phyloP scores from a whole-genome alignment of 257 asterid genomes.

The Solanum peruvianum region DNA sequence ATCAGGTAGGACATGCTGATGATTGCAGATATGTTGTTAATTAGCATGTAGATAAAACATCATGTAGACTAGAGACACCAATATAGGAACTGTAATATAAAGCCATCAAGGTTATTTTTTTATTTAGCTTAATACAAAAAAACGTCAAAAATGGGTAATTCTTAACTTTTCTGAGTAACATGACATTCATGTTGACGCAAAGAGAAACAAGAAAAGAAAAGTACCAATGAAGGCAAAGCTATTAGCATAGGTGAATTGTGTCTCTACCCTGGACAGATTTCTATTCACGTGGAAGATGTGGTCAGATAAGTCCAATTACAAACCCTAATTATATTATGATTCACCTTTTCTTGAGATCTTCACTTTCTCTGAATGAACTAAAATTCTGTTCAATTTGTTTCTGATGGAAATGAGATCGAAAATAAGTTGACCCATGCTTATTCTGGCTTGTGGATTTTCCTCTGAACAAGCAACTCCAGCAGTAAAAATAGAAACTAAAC shows the following conservation, averaged over 20 bases:
- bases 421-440: background rate
- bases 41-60: background rate
- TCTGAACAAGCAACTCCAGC: conserved; percentile 11
- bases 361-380: background rate
- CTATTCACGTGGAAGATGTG: background rate
- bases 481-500: conserved; percentile 7
- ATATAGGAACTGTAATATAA: background rate
- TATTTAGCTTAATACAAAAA: background rate
- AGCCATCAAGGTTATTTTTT: background rate
- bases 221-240: background rate
- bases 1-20: background rate
- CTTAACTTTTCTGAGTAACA: background rate
- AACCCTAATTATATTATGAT: background rate
- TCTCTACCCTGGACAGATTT: background rate
- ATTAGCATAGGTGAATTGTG: background rate
- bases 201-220: background rate
- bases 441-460: conserved; percentile 11
- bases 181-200: background rate
- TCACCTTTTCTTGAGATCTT: background rate
- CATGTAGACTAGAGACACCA: background rate
- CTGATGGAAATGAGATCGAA: conserved; percentile 1
- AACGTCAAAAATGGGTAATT: background rate
- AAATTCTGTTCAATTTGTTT: background rate
- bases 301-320: background rate
- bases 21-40: background rate